Evolutionary conservation across 164 flowering plant genomes (phyloP).

Genomic region (Magnolia changhungtana): DNA sequence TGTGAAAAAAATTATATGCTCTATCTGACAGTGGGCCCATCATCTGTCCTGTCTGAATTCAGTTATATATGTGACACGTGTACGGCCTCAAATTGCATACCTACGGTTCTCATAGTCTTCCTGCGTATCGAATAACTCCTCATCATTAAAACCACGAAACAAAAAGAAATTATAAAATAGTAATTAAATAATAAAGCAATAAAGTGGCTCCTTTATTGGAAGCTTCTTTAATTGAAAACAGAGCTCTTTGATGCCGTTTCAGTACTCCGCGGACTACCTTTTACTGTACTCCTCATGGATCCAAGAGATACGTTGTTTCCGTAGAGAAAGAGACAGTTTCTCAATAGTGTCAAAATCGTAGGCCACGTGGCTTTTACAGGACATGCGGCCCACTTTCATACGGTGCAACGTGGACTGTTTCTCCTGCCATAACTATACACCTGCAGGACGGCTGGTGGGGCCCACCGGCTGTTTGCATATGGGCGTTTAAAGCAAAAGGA

Average conservation of each 20-base stretch:
- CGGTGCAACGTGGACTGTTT: not conserved
- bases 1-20: too few species aligned
- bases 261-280: not conserved
- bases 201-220: not conserved
- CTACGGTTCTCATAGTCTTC: not conserved
- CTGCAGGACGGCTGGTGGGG: too few species aligned
- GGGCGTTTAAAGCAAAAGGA: too few species aligned
- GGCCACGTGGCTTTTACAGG: not conserved
- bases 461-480: too few species aligned
- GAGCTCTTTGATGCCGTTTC: not conserved
- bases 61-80: not conserved
- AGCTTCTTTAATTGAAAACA: slow-evolving; percentile 1
- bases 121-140: not conserved
- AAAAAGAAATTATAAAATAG: not conserved
- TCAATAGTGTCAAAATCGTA: not conserved
- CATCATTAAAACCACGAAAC: not conserved
- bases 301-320: too few species aligned
- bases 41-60: not conserved
- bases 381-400: not conserved
- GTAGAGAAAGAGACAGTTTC: too few species aligned
- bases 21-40: not conserved
- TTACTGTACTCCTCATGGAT: not conserved
- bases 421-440: too few species aligned
- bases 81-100: not conserved
- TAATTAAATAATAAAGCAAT: not conserved